Base-by-base conservation (phyloP, 2,329 filamentous ascomycete genomes). In the Ceratocystis cubensis region DNA sequence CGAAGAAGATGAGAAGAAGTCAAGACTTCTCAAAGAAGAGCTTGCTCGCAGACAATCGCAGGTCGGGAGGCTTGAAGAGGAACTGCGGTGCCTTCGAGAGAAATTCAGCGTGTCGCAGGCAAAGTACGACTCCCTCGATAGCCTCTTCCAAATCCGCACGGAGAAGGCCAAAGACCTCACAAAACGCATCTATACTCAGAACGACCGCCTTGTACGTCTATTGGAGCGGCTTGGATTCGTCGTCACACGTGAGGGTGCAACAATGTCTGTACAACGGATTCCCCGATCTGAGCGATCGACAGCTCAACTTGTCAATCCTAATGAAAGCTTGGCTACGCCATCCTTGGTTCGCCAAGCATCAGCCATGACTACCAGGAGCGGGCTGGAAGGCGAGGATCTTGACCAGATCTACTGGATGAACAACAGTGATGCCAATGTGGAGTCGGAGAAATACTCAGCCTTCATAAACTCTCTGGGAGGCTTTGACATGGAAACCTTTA, bases 181-280 rank as follows among this genome's bases (percentile, higher is more conserved):
- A 1, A 88, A 91, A 72, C 85, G 87, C 66, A 80, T 96, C 3
- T 95, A 90, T 73, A 82, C 85, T 1, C 89, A 96, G 69, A 92
- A 94, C 69, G 89, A 95, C 71, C 87, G 90, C 28, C 80, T 96
- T n/a, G 83, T 84, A 68, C 85, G 88, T 64, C 84, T 99, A 61
- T 80, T 99, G 0, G 92, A 97, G 73, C 84, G 91, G 37, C 81
- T 97, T 3, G 93, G 93, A 13, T 96, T 94, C 73, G 85, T 88
- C 0, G 82, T 97, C 17, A 84, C 85, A 1, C 85, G 90, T 44
- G 85, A 91, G 69, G 85, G 88, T 50, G 84, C 84, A 25, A 80
- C 80, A 15, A 90, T 96, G 82, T 76, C 82, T 1, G 86, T 96
- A 62, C 88, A 91, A 72, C 88, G 91, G 71, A 75, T 87, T 41